Percentiles rank a stretch among this genome's conserved stretches.
Evolutionary conservation across 768 basidiomycete genomes (phyloP).

Genomic region (Pisolithus sp.): DNA sequence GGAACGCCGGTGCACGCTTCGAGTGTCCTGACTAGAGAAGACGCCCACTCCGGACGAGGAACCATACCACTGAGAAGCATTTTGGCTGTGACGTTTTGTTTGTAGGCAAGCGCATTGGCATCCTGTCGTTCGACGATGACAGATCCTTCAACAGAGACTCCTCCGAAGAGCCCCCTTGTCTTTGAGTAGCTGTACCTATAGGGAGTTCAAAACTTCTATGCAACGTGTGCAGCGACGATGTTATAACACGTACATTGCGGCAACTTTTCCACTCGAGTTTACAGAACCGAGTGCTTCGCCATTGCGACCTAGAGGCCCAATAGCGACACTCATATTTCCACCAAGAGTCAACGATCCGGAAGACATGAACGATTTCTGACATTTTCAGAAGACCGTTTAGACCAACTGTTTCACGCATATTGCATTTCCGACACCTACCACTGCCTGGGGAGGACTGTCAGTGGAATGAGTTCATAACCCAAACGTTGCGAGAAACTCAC

Average conservation of each 20-base stretch:
- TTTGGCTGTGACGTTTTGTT: conserved; percentile 64
- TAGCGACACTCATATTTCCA: conserved; percentile 82
- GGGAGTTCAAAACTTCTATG: not conserved
- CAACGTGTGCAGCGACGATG: not conserved
- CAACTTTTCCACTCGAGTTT: conserved; percentile 78
- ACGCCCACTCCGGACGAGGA: conserved; percentile 73
- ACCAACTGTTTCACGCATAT: not conserved
- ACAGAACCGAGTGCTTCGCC: conserved; percentile 84
- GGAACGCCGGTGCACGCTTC: conserved; percentile 67
- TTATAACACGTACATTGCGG: conserved; percentile 65
- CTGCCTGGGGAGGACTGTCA: conserved; percentile 37
- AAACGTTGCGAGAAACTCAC: conserved; percentile 35
- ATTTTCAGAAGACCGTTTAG: conserved; percentile 7
- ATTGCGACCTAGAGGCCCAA: conserved; percentile 91
- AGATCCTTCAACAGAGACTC: conserved; percentile 81
- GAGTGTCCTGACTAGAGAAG: conserved; percentile 66
- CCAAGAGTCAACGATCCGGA: conserved; percentile 87
- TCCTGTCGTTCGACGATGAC: conserved; percentile 93
- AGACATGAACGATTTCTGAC: conserved; percentile 84
- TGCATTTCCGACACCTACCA: conserved; percentile 39
- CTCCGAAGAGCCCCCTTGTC: conserved; percentile 90
- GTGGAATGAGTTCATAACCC: conserved; percentile 2
- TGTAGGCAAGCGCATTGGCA: conserved; percentile 81
- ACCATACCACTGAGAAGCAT: conserved; percentile 76
- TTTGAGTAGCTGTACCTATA: conserved; percentile 85